These are phyloP conservation scores for Salix exigua DNA, from an alignment of 345 rosid genomes.

Conservation along the genomic window DNA sequence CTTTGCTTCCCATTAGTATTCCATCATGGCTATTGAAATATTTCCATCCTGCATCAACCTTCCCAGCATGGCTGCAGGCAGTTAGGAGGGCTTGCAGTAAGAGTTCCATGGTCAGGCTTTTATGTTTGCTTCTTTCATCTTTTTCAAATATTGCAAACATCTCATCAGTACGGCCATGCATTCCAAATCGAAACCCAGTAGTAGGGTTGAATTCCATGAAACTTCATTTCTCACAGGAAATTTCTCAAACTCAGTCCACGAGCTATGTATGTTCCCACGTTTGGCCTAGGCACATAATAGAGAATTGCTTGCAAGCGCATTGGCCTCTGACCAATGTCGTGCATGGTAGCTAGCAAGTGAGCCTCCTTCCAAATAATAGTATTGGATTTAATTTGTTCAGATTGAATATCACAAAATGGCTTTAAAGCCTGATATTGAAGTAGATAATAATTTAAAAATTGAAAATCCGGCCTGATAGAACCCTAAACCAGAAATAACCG, in stretches of 20 bases:
- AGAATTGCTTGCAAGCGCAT: slow-evolving; percentile 40
- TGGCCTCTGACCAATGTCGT: slow-evolving; percentile 27
- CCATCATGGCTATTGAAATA: slow-evolving; percentile 35
- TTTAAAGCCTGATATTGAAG: slow-evolving; percentile 25
- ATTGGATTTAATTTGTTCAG: slow-evolving; percentile 34
- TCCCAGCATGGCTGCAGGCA: slow-evolving; percentile 46
- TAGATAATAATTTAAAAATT: too few relatives aligned
- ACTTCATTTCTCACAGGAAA: slow-evolving; percentile 29
- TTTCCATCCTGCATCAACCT: slow-evolving; percentile 35
- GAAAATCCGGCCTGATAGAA: too few relatives aligned
- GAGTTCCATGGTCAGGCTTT: slow-evolving; percentile 36
- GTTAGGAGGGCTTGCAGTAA: slow-evolving; percentile 44
- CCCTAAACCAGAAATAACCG: too few relatives aligned
- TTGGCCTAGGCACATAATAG: slow-evolving; percentile 40
- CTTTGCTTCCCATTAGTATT: slow-evolving; percentile 33
- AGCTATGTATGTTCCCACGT: slow-evolving; percentile 36
- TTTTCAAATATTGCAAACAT: slow-evolving; percentile 32
- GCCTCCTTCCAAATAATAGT: slow-evolving; percentile 38
- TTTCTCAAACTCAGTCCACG: slow-evolving; percentile 30
- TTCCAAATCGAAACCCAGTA: slow-evolving; percentile 35
- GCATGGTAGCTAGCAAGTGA: slow-evolving; percentile 39
- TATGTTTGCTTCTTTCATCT: slow-evolving; percentile 34
- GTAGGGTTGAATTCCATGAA: slow-evolving; percentile 45
- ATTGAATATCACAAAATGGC: slow-evolving; percentile 33
- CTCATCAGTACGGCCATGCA: slow-evolving; percentile 32